Percentiles rank a stretch among this genome's conserved stretches.
Evolutionary conservation across 2,329 filamentous ascomycete species (phyloP).

Genomic region (Didymella pomorum): DNA sequence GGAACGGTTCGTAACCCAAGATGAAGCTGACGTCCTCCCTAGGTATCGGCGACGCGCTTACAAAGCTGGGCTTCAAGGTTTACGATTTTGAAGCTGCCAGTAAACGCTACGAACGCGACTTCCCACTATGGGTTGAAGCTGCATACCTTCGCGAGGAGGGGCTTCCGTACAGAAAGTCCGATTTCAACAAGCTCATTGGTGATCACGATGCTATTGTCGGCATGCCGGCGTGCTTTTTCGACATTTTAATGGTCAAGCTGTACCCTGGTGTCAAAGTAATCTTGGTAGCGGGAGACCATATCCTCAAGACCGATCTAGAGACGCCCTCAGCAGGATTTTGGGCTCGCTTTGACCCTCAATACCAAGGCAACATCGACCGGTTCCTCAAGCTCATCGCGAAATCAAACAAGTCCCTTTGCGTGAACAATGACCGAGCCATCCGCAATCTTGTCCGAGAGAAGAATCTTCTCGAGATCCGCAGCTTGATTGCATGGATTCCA

Average conservation of each 20-base stretch:
- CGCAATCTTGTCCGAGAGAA: conserved; percentile 30
- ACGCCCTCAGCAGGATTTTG: conserved; percentile 3
- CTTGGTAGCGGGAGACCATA: conserved; percentile 12
- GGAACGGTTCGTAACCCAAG: no score
- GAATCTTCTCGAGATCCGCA: conserved; percentile 36
- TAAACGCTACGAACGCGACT: conserved; percentile 42
- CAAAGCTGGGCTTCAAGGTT: conserved; percentile 39
- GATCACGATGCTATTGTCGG: conserved; percentile 39
- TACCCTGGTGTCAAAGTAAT: conserved; percentile 33
- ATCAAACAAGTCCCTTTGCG: not conserved
- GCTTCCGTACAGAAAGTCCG: conserved; percentile 45
- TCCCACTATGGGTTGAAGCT: conserved; percentile 48
- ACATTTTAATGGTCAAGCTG: conserved; percentile 22
- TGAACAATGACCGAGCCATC: conserved; percentile 23
- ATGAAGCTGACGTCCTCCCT: not conserved
- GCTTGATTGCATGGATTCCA: conserved; percentile 40
- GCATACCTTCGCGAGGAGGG: conserved; percentile 42
- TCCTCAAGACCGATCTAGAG: not conserved
- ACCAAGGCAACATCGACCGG: conserved; percentile 4
- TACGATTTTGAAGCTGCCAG: conserved; percentile 51
- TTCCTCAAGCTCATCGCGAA: conserved; percentile 3
- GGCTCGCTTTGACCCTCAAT: conserved; percentile 5
- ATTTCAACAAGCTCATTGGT: conserved; percentile 44
- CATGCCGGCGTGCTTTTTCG: conserved; percentile 22
- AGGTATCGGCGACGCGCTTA: conserved; percentile 44